phyloP scores from a whole-genome alignment of 371 early-diverging fungal species.

The Actinomortierella wolfii region DNA sequence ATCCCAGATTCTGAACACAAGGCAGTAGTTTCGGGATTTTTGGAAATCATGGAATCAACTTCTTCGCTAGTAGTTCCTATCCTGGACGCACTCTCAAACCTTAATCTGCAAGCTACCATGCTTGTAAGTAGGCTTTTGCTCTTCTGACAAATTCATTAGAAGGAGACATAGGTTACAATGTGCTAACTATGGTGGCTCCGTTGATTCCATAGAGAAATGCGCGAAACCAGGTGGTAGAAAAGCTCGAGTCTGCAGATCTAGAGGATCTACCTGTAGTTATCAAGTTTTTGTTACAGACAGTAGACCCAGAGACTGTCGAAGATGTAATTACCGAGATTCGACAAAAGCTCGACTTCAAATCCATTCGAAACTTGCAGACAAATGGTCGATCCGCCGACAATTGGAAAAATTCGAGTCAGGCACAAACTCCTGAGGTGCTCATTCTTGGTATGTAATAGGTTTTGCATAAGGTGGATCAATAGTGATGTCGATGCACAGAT shows the following conservation, averaged over 20 bases:
- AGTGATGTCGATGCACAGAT: too few species aligned
- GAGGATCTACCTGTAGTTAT: constrained; percentile 74
- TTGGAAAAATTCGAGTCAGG: constrained; percentile 6
- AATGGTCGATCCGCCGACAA: constrained; percentile 5
- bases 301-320: constrained; percentile 45
- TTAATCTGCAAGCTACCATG: constrained; percentile 61
- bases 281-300: constrained; percentile 74
- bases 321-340: constrained; percentile 58
- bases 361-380: constrained; percentile 50
- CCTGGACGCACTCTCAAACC: constrained; percentile 75
- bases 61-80: constrained; percentile 71
- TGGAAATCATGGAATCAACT: constrained; percentile 65
- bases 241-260: constrained; percentile 69
- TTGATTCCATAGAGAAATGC: constrained; percentile 49
- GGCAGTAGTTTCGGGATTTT: constrained; percentile 64
- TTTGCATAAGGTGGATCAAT: neutral
- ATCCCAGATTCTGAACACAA: constrained; percentile 77
- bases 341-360: constrained; percentile 59
- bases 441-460: constrained; percentile 50
- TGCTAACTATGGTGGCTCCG: too few species aligned
- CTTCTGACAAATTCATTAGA: too few species aligned
- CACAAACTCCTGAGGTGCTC: constrained; percentile 57
- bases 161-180: too few species aligned
- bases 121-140: constrained; percentile 47
- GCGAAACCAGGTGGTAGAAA: constrained; percentile 61